Evolutionary conservation across 139 green algal species (phyloP), one percentile per base, ranked within the genome.

Genomic region (Chlorella sp.): DNA sequence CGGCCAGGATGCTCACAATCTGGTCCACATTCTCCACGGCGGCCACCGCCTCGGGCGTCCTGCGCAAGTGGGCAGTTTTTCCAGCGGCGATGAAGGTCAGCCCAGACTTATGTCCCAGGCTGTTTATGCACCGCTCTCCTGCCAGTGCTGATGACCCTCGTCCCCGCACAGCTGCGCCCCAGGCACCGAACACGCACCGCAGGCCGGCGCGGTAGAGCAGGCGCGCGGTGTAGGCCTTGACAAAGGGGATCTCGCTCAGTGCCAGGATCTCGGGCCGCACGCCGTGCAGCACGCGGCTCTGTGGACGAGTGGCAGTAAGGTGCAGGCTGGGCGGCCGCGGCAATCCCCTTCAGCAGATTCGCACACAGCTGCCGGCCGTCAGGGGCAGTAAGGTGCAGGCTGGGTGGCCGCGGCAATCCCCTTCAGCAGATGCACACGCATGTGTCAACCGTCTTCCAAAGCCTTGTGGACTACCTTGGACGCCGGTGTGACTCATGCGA

Each of bases 121-220:
- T n/a, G n/a, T n/a, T n/a, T n/a, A n/a, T n/a, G n/a, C n/a, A n/a
- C n/a, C n/a, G n/a, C n/a, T n/a, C n/a, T n/a, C n/a, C n/a, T n/a
- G n/a, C n/a, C n/a, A n/a, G n/a, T n/a, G n/a, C n/a, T n/a, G n/a
- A n/a, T n/a, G n/a, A n/a, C n/a, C n/a, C n/a, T n/a, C n/a, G 56
- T 24, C 56, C 56, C 13, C 9, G 13, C 56, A 20, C 56, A 65
- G 7, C 56, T n/a, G 30, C 56, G 30, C 56, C 3, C 13, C 56
- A 65, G 26, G 7, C 56, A 20, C 56, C 7, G 56, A 20, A 3
- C 4, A 6, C 72, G 3, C 58, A 73, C 83, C 90, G 79, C 19
- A 98, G 86, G 26, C 94, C 95, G 0, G 90, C 92, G 36, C 93
- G 94, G 90, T 95, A 98, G 77, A 98, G 92, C 84, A 94, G 46